These are phyloP conservation scores for Furcasterigmium sp. DNA, from an alignment of 2,329 filamentous ascomycete genomes.

Conservation along the genomic window DNA sequence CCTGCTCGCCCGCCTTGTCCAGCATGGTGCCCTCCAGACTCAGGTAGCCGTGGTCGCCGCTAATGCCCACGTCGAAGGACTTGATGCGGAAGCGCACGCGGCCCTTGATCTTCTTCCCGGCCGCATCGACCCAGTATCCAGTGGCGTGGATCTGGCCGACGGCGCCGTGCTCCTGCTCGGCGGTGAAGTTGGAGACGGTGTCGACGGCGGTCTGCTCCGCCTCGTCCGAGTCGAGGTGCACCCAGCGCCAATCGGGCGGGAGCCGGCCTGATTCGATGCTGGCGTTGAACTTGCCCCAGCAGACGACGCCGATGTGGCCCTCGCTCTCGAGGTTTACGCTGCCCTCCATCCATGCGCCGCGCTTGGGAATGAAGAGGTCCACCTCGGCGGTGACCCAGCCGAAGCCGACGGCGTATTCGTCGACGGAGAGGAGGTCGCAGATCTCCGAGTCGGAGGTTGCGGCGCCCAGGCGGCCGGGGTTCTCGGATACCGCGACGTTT, in stretches of 20 bases:
- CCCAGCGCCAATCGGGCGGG: constrained; percentile 76
- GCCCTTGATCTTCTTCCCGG: constrained; percentile 64
- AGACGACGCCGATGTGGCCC: constrained; percentile 82
- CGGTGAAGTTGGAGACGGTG: constrained; percentile 30
- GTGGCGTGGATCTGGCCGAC: constrained; percentile 47
- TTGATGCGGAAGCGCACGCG: constrained; percentile 72
- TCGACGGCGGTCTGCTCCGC: constrained; percentile 24
- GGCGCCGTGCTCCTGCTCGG: constrained; percentile 47
- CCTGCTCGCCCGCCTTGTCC: constrained; percentile 58
- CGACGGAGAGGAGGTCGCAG: constrained; percentile 45
- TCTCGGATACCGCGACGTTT: constrained; percentile 61
- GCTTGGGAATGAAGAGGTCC: constrained; percentile 71
- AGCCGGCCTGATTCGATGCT: constrained; percentile 74
- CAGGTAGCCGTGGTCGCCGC: constrained; percentile 71
- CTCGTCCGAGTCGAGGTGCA: constrained; percentile 46
- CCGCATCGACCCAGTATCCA: constrained; percentile 71
- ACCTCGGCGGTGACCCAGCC: constrained; percentile 87
- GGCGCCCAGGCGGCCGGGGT: constrained; percentile 41
- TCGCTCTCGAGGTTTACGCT: constrained; percentile 82
- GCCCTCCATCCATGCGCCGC: constrained; percentile 71
- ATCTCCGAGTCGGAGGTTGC: constrained; percentile 43
- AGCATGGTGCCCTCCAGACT: constrained; percentile 88
- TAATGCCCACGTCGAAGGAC: constrained; percentile 76
- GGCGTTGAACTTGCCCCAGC: constrained; percentile 88
- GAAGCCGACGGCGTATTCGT: constrained; percentile 83